Conservation (phyloP, 352 stramenopile genomes). For the Phytophthora vignae region DNA sequence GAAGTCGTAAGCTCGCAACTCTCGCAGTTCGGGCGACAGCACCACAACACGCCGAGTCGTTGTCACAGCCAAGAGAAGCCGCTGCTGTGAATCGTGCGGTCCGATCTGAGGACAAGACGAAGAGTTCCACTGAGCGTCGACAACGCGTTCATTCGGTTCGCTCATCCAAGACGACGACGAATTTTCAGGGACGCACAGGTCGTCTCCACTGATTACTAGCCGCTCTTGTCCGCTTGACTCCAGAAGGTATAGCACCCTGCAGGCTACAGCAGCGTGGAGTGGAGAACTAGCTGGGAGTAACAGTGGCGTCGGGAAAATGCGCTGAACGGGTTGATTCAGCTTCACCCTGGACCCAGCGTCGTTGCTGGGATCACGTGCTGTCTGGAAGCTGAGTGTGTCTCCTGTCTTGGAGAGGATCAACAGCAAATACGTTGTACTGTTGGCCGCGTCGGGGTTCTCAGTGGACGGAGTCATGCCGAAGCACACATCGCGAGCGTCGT, state of each 20-base stretch:
- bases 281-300: conserved; percentile 41
- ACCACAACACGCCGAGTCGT: conserved; percentile 71
- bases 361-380: conserved; percentile 47
- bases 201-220: conserved; percentile 62
- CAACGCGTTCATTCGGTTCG: conserved; percentile 48
- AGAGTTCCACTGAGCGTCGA: conserved; percentile 67
- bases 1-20: conserved; percentile 54
- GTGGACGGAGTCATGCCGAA: conserved; percentile 42
- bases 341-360: conserved; percentile 36
- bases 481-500: conserved; percentile 70
- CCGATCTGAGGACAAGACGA: conserved; percentile 24
- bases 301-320: conserved; percentile 67
- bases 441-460: conserved; percentile 22
- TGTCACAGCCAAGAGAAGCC: conserved; percentile 48
- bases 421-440: conserved; percentile 42
- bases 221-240: conserved; percentile 25
- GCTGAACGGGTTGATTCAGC: conserved; percentile 47
- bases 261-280: conserved; percentile 36
- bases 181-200: conserved; percentile 44
- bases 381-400: conserved; percentile 60
- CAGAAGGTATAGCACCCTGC: conserved; percentile 60
- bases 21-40: conserved; percentile 46
- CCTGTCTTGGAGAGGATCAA: conserved; percentile 62
- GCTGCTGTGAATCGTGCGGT: conserved; percentile 30
- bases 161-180: conserved; percentile 48